Conservation (phyloP, 2,329 filamentous ascomycete genomes). For the Xylariaceae sp. region DNA sequence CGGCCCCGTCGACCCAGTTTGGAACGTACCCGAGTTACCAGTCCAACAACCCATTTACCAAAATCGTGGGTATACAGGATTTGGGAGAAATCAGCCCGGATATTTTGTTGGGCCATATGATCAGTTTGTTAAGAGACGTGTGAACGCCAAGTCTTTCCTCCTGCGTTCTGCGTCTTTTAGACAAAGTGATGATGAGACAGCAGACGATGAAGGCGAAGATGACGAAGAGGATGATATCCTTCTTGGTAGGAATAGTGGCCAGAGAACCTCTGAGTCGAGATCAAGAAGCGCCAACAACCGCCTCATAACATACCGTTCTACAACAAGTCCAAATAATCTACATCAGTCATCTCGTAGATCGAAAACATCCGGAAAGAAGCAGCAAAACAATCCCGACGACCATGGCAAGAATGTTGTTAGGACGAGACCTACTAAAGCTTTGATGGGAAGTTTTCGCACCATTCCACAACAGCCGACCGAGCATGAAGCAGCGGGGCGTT, state of each 20-base stretch:
- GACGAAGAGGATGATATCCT: slow-evolving; percentile 26
- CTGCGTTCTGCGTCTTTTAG: slow-evolving; percentile 2
- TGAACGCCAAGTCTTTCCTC: slow-evolving; percentile 19
- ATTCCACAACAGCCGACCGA: neutral
- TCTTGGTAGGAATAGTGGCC: slow-evolving; percentile 15
- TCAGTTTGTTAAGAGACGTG: slow-evolving; percentile 14
- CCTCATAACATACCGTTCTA: neutral
- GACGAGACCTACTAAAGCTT: neutral
- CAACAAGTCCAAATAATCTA: neutral
- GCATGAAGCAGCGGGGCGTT: neutral
- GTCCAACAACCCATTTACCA: slow-evolving; percentile 13
- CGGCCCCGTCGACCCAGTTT: slow-evolving; percentile 33
- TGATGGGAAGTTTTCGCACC: neutral
- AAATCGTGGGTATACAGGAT: slow-evolving; percentile 10
- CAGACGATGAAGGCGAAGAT: slow-evolving; percentile 14
- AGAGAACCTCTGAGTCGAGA: neutral
- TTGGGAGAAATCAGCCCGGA: slow-evolving; percentile 8
- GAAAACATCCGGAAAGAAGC: neutral
- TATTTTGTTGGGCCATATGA: slow-evolving; percentile 7
- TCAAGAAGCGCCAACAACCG: slow-evolving; percentile 8
- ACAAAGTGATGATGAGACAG: slow-evolving; percentile 14
- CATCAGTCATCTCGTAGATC: neutral
- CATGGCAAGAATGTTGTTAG: neutral
- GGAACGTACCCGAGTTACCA: slow-evolving; percentile 33
- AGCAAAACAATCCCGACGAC: neutral